These are phyloP conservation scores for Ustilago xerochloae DNA, from an alignment of 1,284 basidiomycete genomes.

Conservation along the genomic window DNA sequence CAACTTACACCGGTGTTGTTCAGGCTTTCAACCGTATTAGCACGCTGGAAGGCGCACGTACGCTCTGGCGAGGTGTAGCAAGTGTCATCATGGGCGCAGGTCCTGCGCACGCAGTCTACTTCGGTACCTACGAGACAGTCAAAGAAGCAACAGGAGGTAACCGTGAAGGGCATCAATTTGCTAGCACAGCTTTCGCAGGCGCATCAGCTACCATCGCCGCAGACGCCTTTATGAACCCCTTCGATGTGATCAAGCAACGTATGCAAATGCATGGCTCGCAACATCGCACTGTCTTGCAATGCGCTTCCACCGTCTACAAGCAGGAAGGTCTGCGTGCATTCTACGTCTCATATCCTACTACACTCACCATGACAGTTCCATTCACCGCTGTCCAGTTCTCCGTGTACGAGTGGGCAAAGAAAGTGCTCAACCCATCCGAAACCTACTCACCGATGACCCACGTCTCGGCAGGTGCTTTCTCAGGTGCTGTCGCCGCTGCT, in stretches of 20 bases:
- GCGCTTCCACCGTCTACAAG: conserved; percentile 84
- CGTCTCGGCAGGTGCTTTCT: conserved; percentile 87
- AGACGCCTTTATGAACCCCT: conserved; percentile 99
- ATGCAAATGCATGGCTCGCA: conserved; percentile 96
- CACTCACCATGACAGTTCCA: conserved; percentile 90
- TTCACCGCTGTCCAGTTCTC: conserved; percentile 99
- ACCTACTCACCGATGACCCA: conserved; percentile 91
- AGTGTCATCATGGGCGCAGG: conserved; percentile 98
- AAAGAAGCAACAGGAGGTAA: conserved; percentile 94
- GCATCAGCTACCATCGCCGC: conserved; percentile 93
- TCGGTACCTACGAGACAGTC: conserved; percentile 93
- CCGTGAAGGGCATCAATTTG: conserved; percentile 80
- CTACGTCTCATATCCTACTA: conserved; percentile 98
- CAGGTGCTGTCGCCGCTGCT: conserved; percentile 92
- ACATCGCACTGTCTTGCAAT: conserved; percentile 84
- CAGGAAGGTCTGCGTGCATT: conserved; percentile 90
- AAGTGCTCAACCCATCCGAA: conserved; percentile 83
- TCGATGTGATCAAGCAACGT: conserved; percentile 99
- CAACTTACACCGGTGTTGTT: conserved; percentile 86
- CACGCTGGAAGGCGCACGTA: conserved; percentile 88
- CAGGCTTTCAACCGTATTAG: conserved; percentile 90
- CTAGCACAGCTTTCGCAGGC: conserved; percentile 89
- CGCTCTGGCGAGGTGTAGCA: conserved; percentile 94
- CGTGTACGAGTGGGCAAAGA: conserved; percentile 93
- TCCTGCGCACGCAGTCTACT: conserved; percentile 97